Percentiles rank a stretch among this genome's conserved stretches.
These are phyloP conservation scores for Akanthomyces uredinophilus DNA, from an alignment of 2,329 filamentous ascomycete species.

Conservation along the genomic window DNA sequence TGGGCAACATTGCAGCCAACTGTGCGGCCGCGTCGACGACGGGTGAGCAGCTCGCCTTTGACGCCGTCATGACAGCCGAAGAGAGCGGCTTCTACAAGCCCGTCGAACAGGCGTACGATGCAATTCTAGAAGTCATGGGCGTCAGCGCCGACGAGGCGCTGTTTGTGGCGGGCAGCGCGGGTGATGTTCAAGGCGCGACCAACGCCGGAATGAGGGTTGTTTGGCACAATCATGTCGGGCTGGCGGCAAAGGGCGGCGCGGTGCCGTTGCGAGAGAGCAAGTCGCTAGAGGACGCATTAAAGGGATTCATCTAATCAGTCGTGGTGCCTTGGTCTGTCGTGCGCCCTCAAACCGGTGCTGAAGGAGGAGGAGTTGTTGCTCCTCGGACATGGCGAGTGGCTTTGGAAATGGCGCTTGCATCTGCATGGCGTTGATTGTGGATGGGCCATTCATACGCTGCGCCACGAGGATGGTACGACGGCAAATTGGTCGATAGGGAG, in stretches of 20 bases:
- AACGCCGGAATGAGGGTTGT: conserved; percentile 34
- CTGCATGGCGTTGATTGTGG: neutral
- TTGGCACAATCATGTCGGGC: conserved; percentile 32
- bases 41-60: conserved; percentile 22
- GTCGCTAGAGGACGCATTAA: conserved; percentile 21
- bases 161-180: conserved; percentile 36
- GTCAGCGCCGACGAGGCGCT: conserved; percentile 25
- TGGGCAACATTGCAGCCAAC: conserved; percentile 24
- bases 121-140: conserved; percentile 24
- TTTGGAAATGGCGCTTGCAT: neutral
- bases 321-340: neutral
- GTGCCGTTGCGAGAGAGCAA: conserved; percentile 21
- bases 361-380: neutral
- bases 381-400: neutral
- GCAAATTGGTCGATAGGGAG: neutral
- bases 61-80: conserved; percentile 33
- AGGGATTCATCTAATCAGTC: conserved; percentile 9
- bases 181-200: conserved; percentile 34
- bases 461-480: neutral
- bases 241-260: conserved; percentile 24
- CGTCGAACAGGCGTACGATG: conserved; percentile 27
- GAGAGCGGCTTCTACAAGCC: conserved; percentile 38
- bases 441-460: neutral
- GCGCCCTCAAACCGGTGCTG: no score
- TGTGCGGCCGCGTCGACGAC: neutral